These are phyloP conservation scores for Blumeriella jaapii DNA, from an alignment of 2,329 filamentous ascomycete genomes.

Conservation along the genomic window DNA sequence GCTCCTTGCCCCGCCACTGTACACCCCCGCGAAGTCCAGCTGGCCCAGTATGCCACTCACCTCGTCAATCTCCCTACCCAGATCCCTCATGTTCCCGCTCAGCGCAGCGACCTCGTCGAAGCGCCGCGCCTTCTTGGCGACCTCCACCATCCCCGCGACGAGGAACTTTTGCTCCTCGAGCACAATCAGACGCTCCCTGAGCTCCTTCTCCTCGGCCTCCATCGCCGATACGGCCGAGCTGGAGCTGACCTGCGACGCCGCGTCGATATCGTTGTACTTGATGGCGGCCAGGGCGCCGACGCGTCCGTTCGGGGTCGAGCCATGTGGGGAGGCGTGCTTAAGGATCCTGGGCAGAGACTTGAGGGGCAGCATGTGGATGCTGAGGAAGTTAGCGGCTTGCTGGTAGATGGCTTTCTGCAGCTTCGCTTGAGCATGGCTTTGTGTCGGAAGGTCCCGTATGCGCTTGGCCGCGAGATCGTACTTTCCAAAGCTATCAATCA, in stretches of 20 bases:
- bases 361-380: slow-evolving; percentile 64
- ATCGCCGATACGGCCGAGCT: slow-evolving; percentile 49
- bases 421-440: slow-evolving; percentile 49
- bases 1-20: slow-evolving; percentile 17
- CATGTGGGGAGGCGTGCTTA: slow-evolving; percentile 46
- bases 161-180: slow-evolving; percentile 65
- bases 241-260: slow-evolving; percentile 39
- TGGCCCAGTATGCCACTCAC: slow-evolving; percentile 45
- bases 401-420: slow-evolving; percentile 59
- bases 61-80: slow-evolving; percentile 53
- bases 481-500: slow-evolving; percentile 62
- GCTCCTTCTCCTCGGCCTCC: slow-evolving; percentile 57
- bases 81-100: slow-evolving; percentile 51
- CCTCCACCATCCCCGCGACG: slow-evolving; percentile 57
- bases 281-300: slow-evolving; percentile 45
- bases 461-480: slow-evolving; percentile 58
- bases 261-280: slow-evolving; percentile 42
- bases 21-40: slow-evolving; percentile 34
- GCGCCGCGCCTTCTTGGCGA: slow-evolving; percentile 53
- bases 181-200: slow-evolving; percentile 55
- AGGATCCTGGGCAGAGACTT: slow-evolving; percentile 48
- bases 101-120: slow-evolving; percentile 60
- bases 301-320: slow-evolving; percentile 27
- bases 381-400: slow-evolving; percentile 57
- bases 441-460: slow-evolving; percentile 53